A percentile compares a stretch with the other conserved stretches of the same genome.
These are phyloP conservation scores for Rhizopogon sp. DNA, from an alignment of 768 basidiomycete genomes.

Conservation along the genomic window DNA sequence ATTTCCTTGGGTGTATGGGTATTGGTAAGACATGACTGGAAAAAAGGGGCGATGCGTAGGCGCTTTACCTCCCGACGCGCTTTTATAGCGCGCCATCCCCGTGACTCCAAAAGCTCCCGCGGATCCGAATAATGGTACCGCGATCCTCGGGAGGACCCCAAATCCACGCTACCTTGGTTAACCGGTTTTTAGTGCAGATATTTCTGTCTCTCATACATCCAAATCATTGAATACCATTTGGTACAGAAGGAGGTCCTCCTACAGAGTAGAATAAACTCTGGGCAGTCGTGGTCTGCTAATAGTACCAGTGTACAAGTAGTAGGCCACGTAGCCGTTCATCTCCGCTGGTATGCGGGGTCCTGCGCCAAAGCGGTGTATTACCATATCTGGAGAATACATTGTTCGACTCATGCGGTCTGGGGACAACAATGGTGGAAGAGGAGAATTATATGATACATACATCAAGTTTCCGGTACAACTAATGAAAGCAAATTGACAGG, in stretches of 20 bases:
- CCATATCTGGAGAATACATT: background rate
- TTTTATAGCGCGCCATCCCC: slow-evolving; percentile 25
- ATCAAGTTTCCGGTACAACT: background rate
- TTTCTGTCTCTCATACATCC: background rate
- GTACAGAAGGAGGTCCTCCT: background rate
- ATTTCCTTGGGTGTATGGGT: slow-evolving; percentile 41
- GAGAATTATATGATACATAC: slow-evolving; percentile 5
- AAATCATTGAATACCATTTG: background rate
- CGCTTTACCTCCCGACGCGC: slow-evolving; percentile 13
- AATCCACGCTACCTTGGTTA: background rate
- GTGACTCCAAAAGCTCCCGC: slow-evolving; percentile 20
- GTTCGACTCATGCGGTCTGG: slow-evolving; percentile 7
- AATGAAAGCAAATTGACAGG: background rate
- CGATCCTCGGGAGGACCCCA: slow-evolving; percentile 2
- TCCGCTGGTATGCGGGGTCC: slow-evolving; percentile 5
- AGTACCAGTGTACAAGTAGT: too few species aligned
- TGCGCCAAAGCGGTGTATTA: background rate
- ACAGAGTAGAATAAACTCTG: background rate
- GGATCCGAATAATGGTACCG: slow-evolving; percentile 14
- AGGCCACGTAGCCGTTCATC: background rate
- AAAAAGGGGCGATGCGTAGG: slow-evolving; percentile 19
- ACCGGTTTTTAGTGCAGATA: background rate
- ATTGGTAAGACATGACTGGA: slow-evolving; percentile 44
- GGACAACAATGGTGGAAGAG: slow-evolving; percentile 1
- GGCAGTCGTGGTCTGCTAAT: background rate